Evolutionary conservation across 495 filamentous ascomycete species (phyloP).

Genomic region (Penicillium desertorum): DNA sequence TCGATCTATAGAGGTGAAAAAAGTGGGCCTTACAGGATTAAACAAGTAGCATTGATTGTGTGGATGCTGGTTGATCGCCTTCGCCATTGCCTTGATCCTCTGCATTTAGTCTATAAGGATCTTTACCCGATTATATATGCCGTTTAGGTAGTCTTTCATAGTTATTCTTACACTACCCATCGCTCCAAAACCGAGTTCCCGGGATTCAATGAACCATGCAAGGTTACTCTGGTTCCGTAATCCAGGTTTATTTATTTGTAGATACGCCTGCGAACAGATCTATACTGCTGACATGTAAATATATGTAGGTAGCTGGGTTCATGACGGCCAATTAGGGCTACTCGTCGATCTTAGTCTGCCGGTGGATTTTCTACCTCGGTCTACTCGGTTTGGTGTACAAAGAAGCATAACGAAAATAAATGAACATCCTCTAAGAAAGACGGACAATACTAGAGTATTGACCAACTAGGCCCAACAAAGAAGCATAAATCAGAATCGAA

Average conservation of each 20-base stretch:
- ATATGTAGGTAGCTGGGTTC: background rate
- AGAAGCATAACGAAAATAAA: background rate
- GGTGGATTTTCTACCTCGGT: background rate
- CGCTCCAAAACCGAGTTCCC: no score
- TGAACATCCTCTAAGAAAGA: background rate
- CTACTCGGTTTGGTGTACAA: background rate
- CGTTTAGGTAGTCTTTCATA: no score
- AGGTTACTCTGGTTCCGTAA: background rate
- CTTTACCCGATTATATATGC: no score
- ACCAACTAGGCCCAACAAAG: background rate
- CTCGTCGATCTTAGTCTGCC: background rate
- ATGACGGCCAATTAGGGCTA: background rate
- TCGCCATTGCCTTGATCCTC: no score
- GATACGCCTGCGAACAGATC: background rate
- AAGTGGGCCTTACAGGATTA: no score
- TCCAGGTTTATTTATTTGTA: background rate
- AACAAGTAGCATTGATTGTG: no score
- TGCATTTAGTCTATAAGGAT: no score
- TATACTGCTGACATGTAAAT: background rate
- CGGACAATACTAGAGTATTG: background rate
- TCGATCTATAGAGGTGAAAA: no score
- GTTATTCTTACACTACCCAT: no score
- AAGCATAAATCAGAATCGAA: background rate
- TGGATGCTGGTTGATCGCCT: no score
- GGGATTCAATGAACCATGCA: background rate